Base-by-base conservation (phyloP, 2,329 filamentous ascomycete genomes). In the Tothia fuscella region DNA sequence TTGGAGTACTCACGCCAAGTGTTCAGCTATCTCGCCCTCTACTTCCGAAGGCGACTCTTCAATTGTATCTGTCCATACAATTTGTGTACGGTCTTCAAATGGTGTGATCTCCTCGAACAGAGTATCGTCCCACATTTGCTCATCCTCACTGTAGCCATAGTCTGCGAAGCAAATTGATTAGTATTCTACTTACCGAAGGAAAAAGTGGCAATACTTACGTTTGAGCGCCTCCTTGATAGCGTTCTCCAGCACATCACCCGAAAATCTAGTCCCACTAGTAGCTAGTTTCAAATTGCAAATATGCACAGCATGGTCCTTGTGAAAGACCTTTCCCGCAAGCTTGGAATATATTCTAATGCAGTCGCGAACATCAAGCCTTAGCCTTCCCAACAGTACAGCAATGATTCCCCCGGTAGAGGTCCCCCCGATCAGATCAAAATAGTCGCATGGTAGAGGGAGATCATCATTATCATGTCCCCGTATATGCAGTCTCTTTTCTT, bases 111-210 rank as follows among this genome's bases (percentile, higher is more conserved):
- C 58, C 46, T 62, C 57, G 26, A 62, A 62, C 1, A 61, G 46
- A 1, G 54, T 55, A 34, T 60, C 58, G 22, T 62, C 59, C 59
- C 59, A 62, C 58, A 62, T 60, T n/a, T 51, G 41, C 35, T 61
- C 58, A 41, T 62, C 44, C 39, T 59, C 53, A 21, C 51, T 45
- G 31, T 57, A 62, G 7, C 51, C 53, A 1, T 61, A 46, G 5
- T 55, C 53, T 13, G n/a, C n/a, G n/a, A n/a, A n/a, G n/a, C n/a
- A n/a, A n/a, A n/a, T n/a, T n/a, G n/a, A n/a, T n/a, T n/a, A n/a
- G n/a, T n/a, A n/a, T n/a, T n/a, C n/a, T n/a, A n/a, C n/a, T n/a
- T n/a, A n/a, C n/a, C n/a, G n/a, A n/a, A n/a, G n/a, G n/a, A n/a
- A n/a, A n/a, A n/a, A n/a, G n/a, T n/a, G n/a, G n/a, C n/a, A n/a